phyloP scores from a whole-genome alignment of 345 rosid genomes.

The Eucalyptus lansdowneana region DNA sequence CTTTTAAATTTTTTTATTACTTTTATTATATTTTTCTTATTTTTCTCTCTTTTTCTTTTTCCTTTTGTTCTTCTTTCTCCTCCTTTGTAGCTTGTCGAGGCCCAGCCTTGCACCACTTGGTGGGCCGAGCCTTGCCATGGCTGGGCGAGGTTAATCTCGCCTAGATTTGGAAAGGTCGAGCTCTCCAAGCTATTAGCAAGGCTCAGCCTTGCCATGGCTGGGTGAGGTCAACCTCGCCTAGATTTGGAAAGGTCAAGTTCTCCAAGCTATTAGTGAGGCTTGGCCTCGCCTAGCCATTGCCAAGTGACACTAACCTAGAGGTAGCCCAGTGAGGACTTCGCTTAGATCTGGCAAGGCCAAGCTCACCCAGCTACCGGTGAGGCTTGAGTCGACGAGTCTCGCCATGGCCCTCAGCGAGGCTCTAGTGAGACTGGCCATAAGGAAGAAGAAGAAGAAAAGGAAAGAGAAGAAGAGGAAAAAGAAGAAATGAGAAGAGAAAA shows the following conservation, averaged over 20 bases:
- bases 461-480: rapidly evolving
- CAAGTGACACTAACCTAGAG: rapidly evolving
- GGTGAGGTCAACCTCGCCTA: rapidly evolving
- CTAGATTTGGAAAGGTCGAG: too few species aligned
- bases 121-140: rapidly evolving
- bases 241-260: rapidly evolving
- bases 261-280: rapidly evolving
- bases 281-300: rapidly evolving
- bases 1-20: too few species aligned
- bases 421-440: rapidly evolving
- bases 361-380: rapidly evolving
- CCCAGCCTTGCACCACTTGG: too few species aligned
- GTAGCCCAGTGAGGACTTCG: rapidly evolving
- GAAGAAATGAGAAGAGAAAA: rapidly evolving
- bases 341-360: rapidly evolving
- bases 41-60: rapidly evolving
- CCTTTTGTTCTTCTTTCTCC: rapidly evolving
- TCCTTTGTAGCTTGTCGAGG: rapidly evolving
- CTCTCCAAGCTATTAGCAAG: rapidly evolving
- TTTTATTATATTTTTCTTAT: rapidly evolving
- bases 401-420: rapidly evolving
- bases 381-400: rapidly evolving
- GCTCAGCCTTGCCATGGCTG: rapidly evolving
- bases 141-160: rapidly evolving
- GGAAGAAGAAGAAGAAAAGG: too few species aligned